Evolutionary conservation across 2,329 filamentous ascomycete species (phyloP).

Genomic region (Neofusicoccum umdonicola): DNA sequence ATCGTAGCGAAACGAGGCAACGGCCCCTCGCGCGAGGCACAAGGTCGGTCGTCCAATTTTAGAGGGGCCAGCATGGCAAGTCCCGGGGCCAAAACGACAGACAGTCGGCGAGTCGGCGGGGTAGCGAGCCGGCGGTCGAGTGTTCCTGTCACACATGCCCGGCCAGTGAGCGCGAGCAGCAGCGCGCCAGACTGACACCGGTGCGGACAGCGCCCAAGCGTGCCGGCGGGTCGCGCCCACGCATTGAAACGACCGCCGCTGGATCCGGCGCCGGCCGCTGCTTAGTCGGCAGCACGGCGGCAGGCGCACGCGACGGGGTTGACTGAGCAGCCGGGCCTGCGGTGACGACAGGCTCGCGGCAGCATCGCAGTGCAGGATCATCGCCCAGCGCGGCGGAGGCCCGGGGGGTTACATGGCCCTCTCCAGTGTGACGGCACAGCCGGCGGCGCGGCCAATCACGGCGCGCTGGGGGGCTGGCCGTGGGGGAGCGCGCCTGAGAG

Average conservation of each 20-base stretch:
- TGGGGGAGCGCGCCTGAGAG: background rate
- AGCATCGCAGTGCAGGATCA: constrained; percentile 8
- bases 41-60: constrained; percentile 4
- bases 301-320: background rate
- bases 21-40: constrained; percentile 3
- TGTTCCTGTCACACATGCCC: background rate
- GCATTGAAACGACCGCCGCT: background rate
- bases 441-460: background rate
- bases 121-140: background rate
- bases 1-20: constrained; percentile 7
- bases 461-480: background rate
- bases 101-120: constrained; percentile 5
- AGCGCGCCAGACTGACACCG: background rate
- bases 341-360: constrained; percentile 2
- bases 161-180: background rate
- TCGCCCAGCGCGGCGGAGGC: background rate
- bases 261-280: background rate
- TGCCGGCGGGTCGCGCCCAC: constrained; percentile 1
- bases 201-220: background rate
- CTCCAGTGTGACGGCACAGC: constrained; percentile 4
- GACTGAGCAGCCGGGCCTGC: background rate
- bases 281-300: background rate
- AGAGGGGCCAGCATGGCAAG: constrained; percentile 2
- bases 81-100: constrained; percentile 1
- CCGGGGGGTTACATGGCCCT: background rate